These are phyloP conservation scores for Microglena sp. DNA, from an alignment of 139 green algal species.

Conservation along the genomic window DNA sequence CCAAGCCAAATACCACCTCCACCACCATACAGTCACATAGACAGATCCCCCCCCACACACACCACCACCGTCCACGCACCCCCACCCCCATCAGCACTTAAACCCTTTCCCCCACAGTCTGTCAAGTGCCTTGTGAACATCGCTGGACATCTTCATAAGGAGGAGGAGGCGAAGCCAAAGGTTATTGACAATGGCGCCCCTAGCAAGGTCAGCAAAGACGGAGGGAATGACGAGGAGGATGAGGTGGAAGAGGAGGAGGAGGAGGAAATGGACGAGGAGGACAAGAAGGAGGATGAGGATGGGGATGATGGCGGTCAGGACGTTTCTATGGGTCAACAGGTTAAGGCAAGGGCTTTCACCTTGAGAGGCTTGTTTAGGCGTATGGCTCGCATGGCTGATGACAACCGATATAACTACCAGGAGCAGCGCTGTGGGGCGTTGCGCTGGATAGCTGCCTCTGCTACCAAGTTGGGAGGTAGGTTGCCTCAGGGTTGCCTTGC, in stretches of 20 bases:
- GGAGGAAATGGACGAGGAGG: conserved; percentile 9
- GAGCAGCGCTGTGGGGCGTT: conserved; percentile 56
- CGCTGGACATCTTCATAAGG: too few species aligned
- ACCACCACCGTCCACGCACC: too few species aligned
- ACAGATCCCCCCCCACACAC: too few species aligned
- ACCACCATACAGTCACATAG: too few species aligned
- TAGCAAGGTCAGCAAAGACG: not conserved
- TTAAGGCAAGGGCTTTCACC: conserved; percentile 30
- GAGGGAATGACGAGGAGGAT: conserved; percentile 13
- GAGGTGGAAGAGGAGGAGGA: conserved; percentile 8
- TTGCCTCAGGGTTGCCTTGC: too few species aligned
- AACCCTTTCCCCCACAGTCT: too few species aligned
- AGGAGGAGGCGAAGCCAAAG: too few species aligned
- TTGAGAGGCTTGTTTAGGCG: conserved; percentile 53
- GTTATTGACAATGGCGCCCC: too few species aligned
- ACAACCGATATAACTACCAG: conserved; percentile 28
- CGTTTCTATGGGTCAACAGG: not conserved
- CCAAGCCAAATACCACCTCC: too few species aligned
- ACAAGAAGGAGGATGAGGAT: conserved; percentile 14
- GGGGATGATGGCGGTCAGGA: conserved; percentile 1
- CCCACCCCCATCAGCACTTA: too few species aligned
- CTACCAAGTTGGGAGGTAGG: conserved; percentile 34
- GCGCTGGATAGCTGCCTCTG: conserved; percentile 63
- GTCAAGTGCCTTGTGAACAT: too few species aligned
- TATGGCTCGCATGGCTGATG: conserved; percentile 59